Evolutionary conservation across 352 stramenopile species (phyloP).

Genomic region (Globisporangium polare): DNA sequence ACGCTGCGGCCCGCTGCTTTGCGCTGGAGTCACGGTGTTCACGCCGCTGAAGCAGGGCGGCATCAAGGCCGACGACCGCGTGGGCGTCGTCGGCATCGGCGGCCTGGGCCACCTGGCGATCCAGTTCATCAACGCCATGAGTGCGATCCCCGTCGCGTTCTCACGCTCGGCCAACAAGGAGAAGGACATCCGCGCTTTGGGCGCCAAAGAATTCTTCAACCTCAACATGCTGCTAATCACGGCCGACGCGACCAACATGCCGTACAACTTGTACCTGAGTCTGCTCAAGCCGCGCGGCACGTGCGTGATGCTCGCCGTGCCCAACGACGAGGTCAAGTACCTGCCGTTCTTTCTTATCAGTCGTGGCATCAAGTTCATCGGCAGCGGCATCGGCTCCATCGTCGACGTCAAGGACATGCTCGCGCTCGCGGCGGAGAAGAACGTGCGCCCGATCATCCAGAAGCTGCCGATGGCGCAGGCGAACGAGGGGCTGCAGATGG

Average conservation of each 20-base stretch:
- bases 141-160: conserved; percentile 52
- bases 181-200: conserved; percentile 37
- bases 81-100: conserved; percentile 81
- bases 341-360: conserved; percentile 45
- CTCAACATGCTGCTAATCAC: conserved; percentile 75
- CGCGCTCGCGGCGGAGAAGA: conserved; percentile 64
- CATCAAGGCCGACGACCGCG: conserved; percentile 38
- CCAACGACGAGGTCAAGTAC: conserved; percentile 58
- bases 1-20: conserved; percentile 68
- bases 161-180: conserved; percentile 63
- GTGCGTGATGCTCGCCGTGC: conserved; percentile 60
- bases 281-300: conserved; percentile 53
- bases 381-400: conserved; percentile 78
- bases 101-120: conserved; percentile 83
- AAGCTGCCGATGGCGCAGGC: conserved; percentile 44
- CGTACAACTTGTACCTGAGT: conserved; percentile 41
- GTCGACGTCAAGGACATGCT: conserved; percentile 86
- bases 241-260: conserved; percentile 45
- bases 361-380: conserved; percentile 39
- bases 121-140: conserved; percentile 38
- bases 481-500: conserved; percentile 38
- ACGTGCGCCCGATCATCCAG: conserved; percentile 53
- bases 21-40: conserved; percentile 82
- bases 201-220: conserved; percentile 54
- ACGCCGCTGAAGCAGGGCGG: conserved; percentile 53